Conservation (phyloP, 768 basidiomycete species). For the Leccinum fibrillosum region DNA sequence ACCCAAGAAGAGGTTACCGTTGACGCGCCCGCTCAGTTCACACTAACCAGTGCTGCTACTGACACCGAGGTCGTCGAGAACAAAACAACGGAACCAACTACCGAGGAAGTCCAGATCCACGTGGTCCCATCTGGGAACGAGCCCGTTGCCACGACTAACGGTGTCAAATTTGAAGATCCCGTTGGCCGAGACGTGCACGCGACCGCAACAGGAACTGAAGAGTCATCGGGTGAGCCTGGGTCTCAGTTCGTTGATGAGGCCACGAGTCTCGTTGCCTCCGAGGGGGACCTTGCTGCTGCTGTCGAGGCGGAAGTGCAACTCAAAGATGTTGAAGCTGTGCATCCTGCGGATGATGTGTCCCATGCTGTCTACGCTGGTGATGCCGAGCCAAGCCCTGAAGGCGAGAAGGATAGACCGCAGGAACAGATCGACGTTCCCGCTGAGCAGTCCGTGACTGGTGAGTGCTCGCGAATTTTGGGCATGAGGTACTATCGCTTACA, state of each 20-base stretch:
- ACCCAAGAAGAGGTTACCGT: neutral
- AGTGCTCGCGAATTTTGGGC: constrained; percentile 4
- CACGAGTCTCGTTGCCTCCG: neutral
- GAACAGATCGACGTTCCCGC: neutral
- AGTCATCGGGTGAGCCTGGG: neutral
- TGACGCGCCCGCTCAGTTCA: neutral
- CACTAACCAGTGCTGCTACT: neutral
- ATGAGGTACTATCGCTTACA: constrained; percentile 1
- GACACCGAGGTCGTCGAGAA: neutral
- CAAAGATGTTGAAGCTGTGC: neutral
- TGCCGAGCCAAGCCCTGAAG: neutral
- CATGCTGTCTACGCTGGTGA: neutral
- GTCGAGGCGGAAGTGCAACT: neutral
- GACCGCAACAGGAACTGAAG: constrained; percentile 1
- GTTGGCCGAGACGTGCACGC: neutral
- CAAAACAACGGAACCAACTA: neutral
- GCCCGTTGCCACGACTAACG: neutral
- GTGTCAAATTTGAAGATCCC: constrained; percentile 2
- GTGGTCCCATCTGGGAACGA: neutral
- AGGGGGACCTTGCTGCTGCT: neutral
- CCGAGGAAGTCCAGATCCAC: neutral
- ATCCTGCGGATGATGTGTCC: neutral
- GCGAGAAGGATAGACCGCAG: neutral
- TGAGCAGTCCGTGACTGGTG: constrained; percentile 3
- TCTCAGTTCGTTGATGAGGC: constrained; percentile 12